phyloP scores from a whole-genome alignment of 495 filamentous ascomycete genomes.

The Talaromyces borbonicus region DNA sequence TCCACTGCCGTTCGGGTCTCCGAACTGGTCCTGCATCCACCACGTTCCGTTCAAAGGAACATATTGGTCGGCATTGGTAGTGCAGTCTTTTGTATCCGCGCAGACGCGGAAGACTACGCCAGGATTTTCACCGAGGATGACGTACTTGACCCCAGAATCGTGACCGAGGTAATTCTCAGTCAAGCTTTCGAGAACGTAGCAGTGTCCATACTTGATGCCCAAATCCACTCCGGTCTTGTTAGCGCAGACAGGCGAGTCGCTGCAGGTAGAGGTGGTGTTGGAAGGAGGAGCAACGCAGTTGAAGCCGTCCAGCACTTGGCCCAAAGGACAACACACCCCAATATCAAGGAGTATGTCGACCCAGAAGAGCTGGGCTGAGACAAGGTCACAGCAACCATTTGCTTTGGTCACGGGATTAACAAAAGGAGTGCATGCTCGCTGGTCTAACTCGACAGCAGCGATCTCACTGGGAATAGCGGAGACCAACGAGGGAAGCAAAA shows the following conservation, averaged over 20 bases:
- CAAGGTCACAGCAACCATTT: conserved; percentile 2
- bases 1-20: conserved; percentile 6
- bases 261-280: neutral
- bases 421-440: conserved; percentile 2
- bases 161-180: conserved; percentile 7
- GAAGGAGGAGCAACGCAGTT: conserved; percentile 2
- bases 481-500: conserved; percentile 2
- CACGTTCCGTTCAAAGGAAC: conserved; percentile 4
- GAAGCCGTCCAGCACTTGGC: conserved; percentile 6
- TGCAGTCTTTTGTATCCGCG: neutral
- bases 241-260: neutral
- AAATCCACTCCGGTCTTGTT: conserved; percentile 2
- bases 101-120: conserved; percentile 9
- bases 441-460: conserved; percentile 1
- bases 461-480: neutral
- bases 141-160: conserved; percentile 1
- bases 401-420: conserved; percentile 1
- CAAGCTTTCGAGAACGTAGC: conserved; percentile 6
- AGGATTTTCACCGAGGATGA: conserved; percentile 6
- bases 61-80: neutral
- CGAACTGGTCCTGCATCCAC: conserved; percentile 8
- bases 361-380: conserved; percentile 4
- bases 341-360: conserved; percentile 1
- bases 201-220: conserved; percentile 7
- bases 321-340: conserved; percentile 5